phyloP scores from a whole-genome alignment of 2,329 filamentous ascomycete species.

The Fusarium xyrophilum region DNA sequence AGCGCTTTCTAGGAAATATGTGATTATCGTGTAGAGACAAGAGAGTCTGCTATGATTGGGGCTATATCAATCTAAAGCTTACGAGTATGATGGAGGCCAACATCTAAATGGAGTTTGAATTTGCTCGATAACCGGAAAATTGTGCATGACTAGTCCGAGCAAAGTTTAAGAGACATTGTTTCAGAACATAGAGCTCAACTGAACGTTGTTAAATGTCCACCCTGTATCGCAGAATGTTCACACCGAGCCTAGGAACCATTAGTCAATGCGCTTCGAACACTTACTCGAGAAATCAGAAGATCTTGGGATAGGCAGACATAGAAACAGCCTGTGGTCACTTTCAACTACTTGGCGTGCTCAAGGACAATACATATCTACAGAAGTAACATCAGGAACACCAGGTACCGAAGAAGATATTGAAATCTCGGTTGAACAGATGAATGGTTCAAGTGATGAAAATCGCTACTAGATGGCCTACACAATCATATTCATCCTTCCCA shows the following conservation, averaged over 20 bases:
- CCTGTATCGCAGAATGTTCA: accelerated
- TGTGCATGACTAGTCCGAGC: accelerated
- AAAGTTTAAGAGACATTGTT: accelerated
- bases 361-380: accelerated
- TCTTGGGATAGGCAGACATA: no score
- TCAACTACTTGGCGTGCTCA: accelerated
- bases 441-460: accelerated
- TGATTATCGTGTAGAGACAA: neutral
- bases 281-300: accelerated
- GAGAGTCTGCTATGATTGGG: neutral
- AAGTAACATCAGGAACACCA: accelerated
- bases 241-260: accelerated
- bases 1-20: accelerated
- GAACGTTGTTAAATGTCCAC: accelerated
- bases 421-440: neutral
- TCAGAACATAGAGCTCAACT: neutral
- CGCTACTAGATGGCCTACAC: no score
- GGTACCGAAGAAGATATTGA: accelerated
- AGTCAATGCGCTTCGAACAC: accelerated
- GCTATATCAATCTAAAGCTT: accelerated
- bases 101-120: accelerated
- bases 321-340: accelerated
- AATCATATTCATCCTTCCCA: accelerated
- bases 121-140: accelerated
- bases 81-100: accelerated